phyloP scores from a whole-genome alignment of 176 grass and related monocot genomes.

The Hyparrhenia diplandra region DNA sequence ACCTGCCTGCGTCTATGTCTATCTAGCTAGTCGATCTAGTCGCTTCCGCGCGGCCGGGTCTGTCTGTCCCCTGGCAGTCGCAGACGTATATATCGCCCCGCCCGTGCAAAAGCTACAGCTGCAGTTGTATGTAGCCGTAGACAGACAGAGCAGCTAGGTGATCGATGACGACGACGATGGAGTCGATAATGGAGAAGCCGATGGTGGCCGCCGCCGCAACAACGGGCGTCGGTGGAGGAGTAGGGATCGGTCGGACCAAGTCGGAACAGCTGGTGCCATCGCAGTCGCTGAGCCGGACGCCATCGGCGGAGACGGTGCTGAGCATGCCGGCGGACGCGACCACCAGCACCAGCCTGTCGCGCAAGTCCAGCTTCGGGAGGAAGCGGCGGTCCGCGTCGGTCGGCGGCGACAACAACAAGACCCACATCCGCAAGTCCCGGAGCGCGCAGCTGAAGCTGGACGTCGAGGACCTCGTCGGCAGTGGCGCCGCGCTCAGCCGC shows the following conservation, averaged over 20 bases:
- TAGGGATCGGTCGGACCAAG: constrained; percentile 42
- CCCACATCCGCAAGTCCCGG: constrained; percentile 74
- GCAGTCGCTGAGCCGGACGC: constrained; percentile 63
- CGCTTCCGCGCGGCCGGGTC: neutral
- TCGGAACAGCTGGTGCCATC: constrained; percentile 53
- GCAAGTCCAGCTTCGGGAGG: constrained; percentile 58
- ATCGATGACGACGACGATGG: neutral
- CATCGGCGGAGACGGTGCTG: constrained; percentile 65
- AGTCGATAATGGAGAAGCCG: constrained; percentile 28
- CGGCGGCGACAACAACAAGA: neutral
- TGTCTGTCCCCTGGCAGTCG: neutral
- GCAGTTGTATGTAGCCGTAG: neutral
- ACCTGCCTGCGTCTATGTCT: neutral
- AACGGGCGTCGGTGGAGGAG: neutral
- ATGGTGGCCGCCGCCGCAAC: neutral
- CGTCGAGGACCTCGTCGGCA: constrained; percentile 70
- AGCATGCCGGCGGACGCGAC: constrained; percentile 24
- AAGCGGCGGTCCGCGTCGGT: constrained; percentile 30
- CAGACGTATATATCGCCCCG: neutral
- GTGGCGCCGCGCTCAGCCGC: constrained; percentile 76
- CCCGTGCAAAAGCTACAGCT: constrained; percentile 30
- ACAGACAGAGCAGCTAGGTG: neutral
- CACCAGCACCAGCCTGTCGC: constrained; percentile 16
- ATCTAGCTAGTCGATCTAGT: neutral
- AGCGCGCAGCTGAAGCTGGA: constrained; percentile 84